Conservation (phyloP, 2,329 filamentous ascomycete genomes). For the Diaporthe nobilis region DNA sequence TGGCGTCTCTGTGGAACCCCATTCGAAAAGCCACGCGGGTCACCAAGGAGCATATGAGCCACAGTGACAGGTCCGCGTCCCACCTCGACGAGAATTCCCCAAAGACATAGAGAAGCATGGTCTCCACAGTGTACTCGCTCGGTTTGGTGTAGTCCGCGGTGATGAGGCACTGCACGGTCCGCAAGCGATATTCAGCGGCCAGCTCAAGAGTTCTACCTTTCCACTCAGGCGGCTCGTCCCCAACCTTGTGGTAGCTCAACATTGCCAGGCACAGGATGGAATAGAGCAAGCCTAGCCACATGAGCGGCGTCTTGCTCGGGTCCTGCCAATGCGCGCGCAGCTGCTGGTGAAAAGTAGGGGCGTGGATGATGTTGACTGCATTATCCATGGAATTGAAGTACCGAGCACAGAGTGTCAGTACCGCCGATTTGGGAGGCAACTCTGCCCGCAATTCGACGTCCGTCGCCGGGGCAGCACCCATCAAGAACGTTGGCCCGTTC, state of each 20-base stretch:
- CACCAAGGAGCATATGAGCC: constrained; percentile 69
- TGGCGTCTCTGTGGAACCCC: constrained; percentile 84
- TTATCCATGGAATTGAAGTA: constrained; percentile 90
- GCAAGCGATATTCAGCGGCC: constrained; percentile 75
- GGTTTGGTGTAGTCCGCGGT: constrained; percentile 84
- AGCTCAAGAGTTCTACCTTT: constrained; percentile 74
- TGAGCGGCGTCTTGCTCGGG: constrained; percentile 78
- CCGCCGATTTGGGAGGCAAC: constrained; percentile 84
- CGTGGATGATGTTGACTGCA: constrained; percentile 82
- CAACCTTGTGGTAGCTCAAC: constrained; percentile 83
- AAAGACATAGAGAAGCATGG: constrained; percentile 81
- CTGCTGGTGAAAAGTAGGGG: constrained; percentile 86
- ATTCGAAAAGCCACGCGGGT: constrained; percentile 75
- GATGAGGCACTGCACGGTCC: constrained; percentile 84
- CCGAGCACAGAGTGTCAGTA: constrained; percentile 87
- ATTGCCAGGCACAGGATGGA: constrained; percentile 83
- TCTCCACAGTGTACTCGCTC: constrained; percentile 82
- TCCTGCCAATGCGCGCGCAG: constrained; percentile 77
- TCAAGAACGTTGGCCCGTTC: constrained; percentile 82
- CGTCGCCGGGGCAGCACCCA: constrained; percentile 79
- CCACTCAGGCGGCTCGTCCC: constrained; percentile 85
- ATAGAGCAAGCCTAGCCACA: constrained; percentile 85
- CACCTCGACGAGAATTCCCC: constrained; percentile 81
- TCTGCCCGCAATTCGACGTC: constrained; percentile 84
- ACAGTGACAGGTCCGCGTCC: constrained; percentile 80